Conservation (phyloP, 345 rosid species). For the Gossypium herbaceum region DNA sequence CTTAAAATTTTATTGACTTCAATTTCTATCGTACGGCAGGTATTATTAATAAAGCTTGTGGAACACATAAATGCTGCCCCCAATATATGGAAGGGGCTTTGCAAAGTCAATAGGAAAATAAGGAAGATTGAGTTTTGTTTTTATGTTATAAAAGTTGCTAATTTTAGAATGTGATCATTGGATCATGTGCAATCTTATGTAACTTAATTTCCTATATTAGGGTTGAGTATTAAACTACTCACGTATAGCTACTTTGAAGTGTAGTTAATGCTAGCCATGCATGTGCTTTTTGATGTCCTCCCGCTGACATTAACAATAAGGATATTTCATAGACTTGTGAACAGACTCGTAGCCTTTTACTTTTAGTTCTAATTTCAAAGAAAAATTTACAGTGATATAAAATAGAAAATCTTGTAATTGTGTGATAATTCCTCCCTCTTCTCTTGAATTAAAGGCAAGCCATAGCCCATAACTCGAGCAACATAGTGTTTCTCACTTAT, state of each 20-base stretch:
- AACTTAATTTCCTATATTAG: not conserved
- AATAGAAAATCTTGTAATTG: no score
- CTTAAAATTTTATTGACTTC: no score
- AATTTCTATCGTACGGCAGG: not conserved
- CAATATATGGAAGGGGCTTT: not conserved
- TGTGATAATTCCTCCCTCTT: not conserved
- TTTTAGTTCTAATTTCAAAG: no score
- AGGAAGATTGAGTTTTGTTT: not conserved
- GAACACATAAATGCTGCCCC: conserved; percentile 20
- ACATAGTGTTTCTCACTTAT: not conserved
- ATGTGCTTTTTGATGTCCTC: conserved; percentile 1
- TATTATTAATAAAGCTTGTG: conserved; percentile 16
- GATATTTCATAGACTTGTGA: no score
- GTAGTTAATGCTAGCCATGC: not conserved
- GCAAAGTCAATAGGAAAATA: not conserved
- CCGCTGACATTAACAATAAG: not conserved
- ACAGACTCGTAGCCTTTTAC: no score
- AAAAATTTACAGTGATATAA: no score
- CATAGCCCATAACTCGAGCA: not conserved
- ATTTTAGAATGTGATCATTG: conserved; percentile 8
- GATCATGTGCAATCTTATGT: conserved; percentile 14
- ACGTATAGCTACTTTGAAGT: no score
- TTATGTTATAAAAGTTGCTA: not conserved
- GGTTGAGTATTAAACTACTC: not conserved
- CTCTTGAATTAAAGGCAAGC: not conserved